These are phyloP conservation scores for Candida glaebosa DNA, from an alignment of 805 yeast species.

Conservation along the genomic window DNA sequence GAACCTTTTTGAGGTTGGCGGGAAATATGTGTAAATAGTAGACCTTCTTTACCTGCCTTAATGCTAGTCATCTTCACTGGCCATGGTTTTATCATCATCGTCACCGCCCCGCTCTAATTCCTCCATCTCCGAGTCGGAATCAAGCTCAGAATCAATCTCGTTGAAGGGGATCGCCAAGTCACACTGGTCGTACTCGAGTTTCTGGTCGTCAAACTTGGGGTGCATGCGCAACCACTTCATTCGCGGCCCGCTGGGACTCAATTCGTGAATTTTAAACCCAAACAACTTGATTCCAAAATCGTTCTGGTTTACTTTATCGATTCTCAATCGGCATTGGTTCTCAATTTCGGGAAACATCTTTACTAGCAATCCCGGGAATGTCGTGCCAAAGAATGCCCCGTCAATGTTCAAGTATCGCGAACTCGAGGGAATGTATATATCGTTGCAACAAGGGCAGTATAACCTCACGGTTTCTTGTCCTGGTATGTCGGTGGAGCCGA, in stretches of 20 bases:
- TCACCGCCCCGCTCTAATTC: slow-evolving; percentile 8
- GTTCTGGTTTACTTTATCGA: slow-evolving; percentile 44
- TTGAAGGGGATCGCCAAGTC: slow-evolving; percentile 53
- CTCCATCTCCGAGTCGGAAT: slow-evolving; percentile 28
- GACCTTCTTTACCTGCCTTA: no score
- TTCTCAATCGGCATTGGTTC: slow-evolving; percentile 61
- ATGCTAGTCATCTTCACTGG: slow-evolving; percentile 27
- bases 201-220: slow-evolving; percentile 62
- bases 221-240: slow-evolving; percentile 90
- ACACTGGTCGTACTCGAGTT: slow-evolving; percentile 60
- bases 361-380: slow-evolving; percentile 89
- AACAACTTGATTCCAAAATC: slow-evolving; percentile 72
- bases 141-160: slow-evolving; percentile 22
- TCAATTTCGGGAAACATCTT: slow-evolving; percentile 91
- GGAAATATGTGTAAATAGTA: no score
- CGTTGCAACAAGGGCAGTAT: slow-evolving; percentile 93
- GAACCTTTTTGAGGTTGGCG: neutral
- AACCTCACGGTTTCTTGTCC: slow-evolving; percentile 90
- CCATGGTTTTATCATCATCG: slow-evolving; percentile 41
- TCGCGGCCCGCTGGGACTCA: slow-evolving; percentile 80
- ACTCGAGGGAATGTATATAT: slow-evolving; percentile 81
- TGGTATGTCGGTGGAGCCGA: slow-evolving; percentile 86
- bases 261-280: slow-evolving; percentile 80
- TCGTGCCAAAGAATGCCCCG: slow-evolving; percentile 96
- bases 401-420: slow-evolving; percentile 86